A percentile compares a stretch with the other conserved stretches of the same genome.
These are phyloP conservation scores for Mycocalia duriaeana DNA, from an alignment of 1,284 basidiomycete species.

Conservation along the genomic window DNA sequence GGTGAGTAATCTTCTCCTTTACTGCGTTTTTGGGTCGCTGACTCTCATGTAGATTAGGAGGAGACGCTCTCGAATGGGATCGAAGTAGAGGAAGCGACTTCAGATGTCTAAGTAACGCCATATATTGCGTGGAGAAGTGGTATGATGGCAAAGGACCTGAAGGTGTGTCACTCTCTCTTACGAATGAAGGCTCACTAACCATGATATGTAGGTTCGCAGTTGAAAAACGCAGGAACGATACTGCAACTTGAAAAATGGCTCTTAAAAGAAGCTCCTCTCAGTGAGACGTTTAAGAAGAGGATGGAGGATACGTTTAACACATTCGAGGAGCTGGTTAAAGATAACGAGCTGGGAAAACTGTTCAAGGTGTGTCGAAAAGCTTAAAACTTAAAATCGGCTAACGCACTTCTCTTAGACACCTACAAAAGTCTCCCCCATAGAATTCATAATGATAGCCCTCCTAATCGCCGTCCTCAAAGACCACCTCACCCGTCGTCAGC, in stretches of 20 bases:
- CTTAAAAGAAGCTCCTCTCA: constrained; percentile 23
- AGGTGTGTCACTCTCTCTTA: too few relatives aligned
- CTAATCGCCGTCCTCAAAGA: constrained; percentile 37
- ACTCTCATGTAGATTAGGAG: too few relatives aligned
- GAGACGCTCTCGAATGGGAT: constrained; percentile 50
- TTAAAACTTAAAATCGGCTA: constrained; percentile 60
- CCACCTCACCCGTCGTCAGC: constrained; percentile 28
- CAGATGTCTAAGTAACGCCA: constrained; percentile 49
- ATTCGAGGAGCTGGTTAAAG: constrained; percentile 37
- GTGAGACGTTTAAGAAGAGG: constrained; percentile 26
- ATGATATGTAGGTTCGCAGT: too few relatives aligned
- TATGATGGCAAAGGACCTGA: too few relatives aligned
- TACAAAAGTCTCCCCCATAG: constrained; percentile 54
- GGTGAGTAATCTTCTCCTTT: too few relatives aligned
- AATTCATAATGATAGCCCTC: constrained; percentile 51
- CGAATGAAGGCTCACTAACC: too few relatives aligned
- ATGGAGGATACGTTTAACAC: constrained; percentile 39
- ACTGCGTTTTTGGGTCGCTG: too few relatives aligned
- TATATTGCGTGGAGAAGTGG: constrained; percentile 47
- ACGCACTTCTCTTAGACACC: constrained; percentile 46
- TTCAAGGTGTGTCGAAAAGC: constrained; percentile 40
- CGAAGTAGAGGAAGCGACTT: constrained; percentile 57
- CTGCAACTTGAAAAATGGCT: constrained; percentile 54
- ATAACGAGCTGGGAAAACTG: constrained; percentile 24
- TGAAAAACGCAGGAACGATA: constrained; percentile 30